phyloP scores from a whole-genome alignment of 176 grass and related monocot genomes.

The Oryza meridionalis region DNA sequence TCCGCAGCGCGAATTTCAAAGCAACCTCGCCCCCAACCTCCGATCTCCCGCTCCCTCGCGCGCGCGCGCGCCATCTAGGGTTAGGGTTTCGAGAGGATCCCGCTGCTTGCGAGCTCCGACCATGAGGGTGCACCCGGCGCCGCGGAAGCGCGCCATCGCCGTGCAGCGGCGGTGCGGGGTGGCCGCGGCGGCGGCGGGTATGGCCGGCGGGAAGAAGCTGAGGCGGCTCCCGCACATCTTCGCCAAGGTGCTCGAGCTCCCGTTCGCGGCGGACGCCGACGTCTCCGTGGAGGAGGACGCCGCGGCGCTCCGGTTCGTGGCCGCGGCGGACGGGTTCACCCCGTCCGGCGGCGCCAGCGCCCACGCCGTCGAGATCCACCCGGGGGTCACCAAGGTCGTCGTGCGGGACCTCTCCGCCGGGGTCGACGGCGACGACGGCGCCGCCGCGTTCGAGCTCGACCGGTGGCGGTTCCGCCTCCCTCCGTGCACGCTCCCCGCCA shows the following conservation, averaged over 20 bases:
- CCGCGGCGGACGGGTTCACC: constrained; percentile 54
- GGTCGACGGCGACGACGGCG: neutral
- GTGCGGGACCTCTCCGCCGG: constrained; percentile 49
- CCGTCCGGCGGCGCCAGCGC: constrained; percentile 55
- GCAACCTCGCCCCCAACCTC: neutral
- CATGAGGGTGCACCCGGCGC: constrained; percentile 71
- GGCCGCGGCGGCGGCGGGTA: neutral
- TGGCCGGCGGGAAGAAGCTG: constrained; percentile 75
- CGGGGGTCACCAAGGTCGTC: constrained; percentile 89
- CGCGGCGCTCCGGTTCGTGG: constrained; percentile 79
- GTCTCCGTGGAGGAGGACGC: constrained; percentile 79
- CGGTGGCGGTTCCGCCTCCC: constrained; percentile 89
- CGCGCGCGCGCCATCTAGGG: neutral
- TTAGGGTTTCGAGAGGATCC: neutral
- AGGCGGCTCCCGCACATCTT: constrained; percentile 95
- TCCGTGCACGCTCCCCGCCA: constrained; percentile 71
- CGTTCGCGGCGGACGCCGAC: constrained; percentile 85
- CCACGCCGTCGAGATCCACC: constrained; percentile 85
- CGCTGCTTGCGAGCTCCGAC: neutral
- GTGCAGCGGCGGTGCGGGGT: constrained; percentile 47
- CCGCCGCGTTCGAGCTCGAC: constrained; percentile 74
- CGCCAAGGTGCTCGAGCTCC: constrained; percentile 92
- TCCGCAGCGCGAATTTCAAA: constrained; percentile 16
- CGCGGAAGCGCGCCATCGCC: constrained; percentile 68
- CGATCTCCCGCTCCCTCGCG: constrained; percentile 4